Conservation (phyloP, 192 early-diverging fungal genomes). For the Obelidium mucronatum region DNA sequence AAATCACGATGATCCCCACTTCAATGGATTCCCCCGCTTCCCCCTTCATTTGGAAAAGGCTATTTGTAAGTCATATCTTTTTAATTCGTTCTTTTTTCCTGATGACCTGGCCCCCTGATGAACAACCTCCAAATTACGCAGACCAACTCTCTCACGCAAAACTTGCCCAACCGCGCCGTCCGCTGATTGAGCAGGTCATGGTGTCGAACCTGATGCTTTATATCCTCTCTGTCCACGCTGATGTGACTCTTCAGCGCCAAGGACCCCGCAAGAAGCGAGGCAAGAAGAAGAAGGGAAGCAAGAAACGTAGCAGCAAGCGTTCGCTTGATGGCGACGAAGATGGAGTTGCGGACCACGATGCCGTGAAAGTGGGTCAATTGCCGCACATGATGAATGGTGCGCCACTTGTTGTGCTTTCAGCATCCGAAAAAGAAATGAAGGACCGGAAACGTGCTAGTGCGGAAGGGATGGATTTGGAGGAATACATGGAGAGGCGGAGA, state of each 20-base stretch:
- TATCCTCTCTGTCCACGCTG: conserved; percentile 60
- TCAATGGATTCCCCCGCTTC: conserved; percentile 29
- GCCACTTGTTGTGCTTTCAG: not conserved
- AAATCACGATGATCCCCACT: conserved; percentile 1
- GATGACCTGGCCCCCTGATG: not conserved
- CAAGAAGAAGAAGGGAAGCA: conserved; percentile 38
- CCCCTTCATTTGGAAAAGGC: conserved; percentile 40
- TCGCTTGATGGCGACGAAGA: not conserved
- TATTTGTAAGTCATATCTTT: conserved; percentile 26
- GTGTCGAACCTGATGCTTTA: conserved; percentile 64
- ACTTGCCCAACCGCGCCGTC: conserved; percentile 50
- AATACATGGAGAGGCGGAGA: not conserved
- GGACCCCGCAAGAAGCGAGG: conserved; percentile 40
- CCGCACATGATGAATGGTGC: not conserved
- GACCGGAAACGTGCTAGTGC: not conserved
- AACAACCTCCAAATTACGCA: not conserved
- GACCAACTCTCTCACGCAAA: conserved; percentile 58
- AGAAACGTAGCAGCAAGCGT: not conserved
- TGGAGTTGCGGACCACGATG: not conserved
- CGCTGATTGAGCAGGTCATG: conserved; percentile 56
- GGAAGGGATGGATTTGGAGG: not conserved
- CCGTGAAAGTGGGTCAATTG: not conserved
- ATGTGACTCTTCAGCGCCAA: conserved; percentile 55
- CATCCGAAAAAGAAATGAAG: not conserved
- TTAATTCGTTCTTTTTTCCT: not conserved